Evolutionary conservation across 495 filamentous ascomycete species (phyloP).

Genomic region (Polyplosphaeria fusca): DNA sequence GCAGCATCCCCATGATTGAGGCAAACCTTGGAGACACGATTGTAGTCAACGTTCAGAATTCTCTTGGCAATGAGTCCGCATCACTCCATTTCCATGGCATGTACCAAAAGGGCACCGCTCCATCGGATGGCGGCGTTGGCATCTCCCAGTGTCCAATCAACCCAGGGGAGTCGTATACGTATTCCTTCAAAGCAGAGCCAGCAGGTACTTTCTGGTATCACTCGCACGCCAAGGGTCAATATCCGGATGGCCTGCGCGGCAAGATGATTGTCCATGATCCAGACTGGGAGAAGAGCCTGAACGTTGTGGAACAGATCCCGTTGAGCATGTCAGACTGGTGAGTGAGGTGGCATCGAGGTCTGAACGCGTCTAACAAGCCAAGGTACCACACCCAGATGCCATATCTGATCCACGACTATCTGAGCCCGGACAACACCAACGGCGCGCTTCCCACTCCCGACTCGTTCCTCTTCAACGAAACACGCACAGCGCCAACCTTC

Average conservation of each 20-base stretch:
- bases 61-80: slow-evolving; percentile 28
- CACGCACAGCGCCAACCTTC: slow-evolving; percentile 1
- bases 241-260: slow-evolving; percentile 24
- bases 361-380: neutral
- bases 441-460: slow-evolving; percentile 20
- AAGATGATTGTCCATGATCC: slow-evolving; percentile 30
- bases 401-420: slow-evolving; percentile 15
- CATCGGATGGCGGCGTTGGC: slow-evolving; percentile 21
- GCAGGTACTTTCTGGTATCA: slow-evolving; percentile 39
- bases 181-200: slow-evolving; percentile 22
- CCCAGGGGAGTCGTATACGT: slow-evolving; percentile 21
- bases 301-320: slow-evolving; percentile 12
- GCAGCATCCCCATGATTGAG: slow-evolving; percentile 24
- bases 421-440: slow-evolving; percentile 17
- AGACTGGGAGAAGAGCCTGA: slow-evolving; percentile 15
- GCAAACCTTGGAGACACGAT: slow-evolving; percentile 23
- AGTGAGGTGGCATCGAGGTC: too few relatives aligned
- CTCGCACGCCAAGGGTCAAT: slow-evolving; percentile 32
- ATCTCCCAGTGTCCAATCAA: slow-evolving; percentile 27
- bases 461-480: slow-evolving; percentile 26
- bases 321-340: slow-evolving; percentile 30
- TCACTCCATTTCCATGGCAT: slow-evolving; percentile 30
- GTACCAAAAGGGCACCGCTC: slow-evolving; percentile 14
- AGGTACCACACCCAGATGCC: slow-evolving; percentile 30
- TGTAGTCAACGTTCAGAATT: slow-evolving; percentile 25